Evolutionary conservation across 306 rosid genomes (phyloP), one percentile per base, ranked within the genome.

Genomic region (Comarum palustre): DNA sequence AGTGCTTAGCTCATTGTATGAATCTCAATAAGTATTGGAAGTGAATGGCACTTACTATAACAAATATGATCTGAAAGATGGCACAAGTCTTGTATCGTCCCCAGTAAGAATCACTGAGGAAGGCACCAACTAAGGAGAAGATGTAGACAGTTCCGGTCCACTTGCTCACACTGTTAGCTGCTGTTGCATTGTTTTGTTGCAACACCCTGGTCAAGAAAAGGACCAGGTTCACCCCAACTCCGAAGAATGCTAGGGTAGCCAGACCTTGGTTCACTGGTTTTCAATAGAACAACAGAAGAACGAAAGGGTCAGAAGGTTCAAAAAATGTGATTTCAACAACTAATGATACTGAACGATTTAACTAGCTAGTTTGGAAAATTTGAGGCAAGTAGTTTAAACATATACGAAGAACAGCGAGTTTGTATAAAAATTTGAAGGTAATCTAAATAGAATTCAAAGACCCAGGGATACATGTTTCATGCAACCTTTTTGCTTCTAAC

Each of bases 61-160:
- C 99, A 81, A 94, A 91, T 82, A 94, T 89, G 82, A 75, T 74
- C 31, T 92, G 98, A 78, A 92, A 92, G 61, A 92, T 79, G 24
- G 95, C 95, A 78, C 98, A 88, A 31, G 96, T 92, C 71, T 90
- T 92, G 73, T 82, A 92, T 75, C 98, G 86, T 81, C 98, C 98
- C 98, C 98, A 92, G 11, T 92, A 92, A 8, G 98, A 92, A 74
- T 92, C 98, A 77, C 96, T 90, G 31, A 92, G 96, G 78, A 92
- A 92, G 62, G 98, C 98, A 41, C 98, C 98, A n/a, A 92, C 94
- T n/a, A 92, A 92, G 45, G 98, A 92, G 87, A 88, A 92, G 66
- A 92, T 90, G 68, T 92, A 92, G 20, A 92, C 98, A 1, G 98
- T 92, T 22, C 98, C 98, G 3, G 96, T 92, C 98, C 98, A 92